Evolutionary conservation across 2,329 filamentous ascomycete genomes (phyloP).

Genomic region (Colletotrichum gloeosporioides): DNA sequence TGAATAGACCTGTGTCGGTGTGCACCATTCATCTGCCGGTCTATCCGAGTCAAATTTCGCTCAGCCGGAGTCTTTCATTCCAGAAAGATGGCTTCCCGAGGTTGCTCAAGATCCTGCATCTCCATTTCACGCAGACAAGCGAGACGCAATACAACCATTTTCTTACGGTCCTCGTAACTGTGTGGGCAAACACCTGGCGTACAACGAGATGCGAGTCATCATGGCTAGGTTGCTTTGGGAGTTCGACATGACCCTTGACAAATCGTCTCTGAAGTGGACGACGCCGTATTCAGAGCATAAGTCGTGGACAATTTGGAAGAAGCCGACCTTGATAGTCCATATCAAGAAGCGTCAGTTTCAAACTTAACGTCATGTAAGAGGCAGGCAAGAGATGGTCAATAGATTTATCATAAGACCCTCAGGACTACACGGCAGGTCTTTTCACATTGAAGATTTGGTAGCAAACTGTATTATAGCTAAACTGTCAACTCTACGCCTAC

Average conservation of each 20-base stretch:
- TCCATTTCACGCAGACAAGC: not conserved
- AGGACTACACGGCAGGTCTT: not conserved
- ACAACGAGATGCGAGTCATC: slow-evolving; percentile 55
- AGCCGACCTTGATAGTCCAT: slow-evolving; percentile 6
- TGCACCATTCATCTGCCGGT: slow-evolving; percentile 35
- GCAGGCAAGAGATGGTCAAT: not conserved
- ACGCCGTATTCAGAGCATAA: slow-evolving; percentile 32
- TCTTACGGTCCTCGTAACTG: slow-evolving; percentile 8
- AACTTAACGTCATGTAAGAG: not conserved
- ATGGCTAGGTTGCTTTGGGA: slow-evolving; percentile 52
- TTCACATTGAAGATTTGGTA: rapidly evolving
- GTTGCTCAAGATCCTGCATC: slow-evolving; percentile 2
- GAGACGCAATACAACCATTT: slow-evolving; percentile 10
- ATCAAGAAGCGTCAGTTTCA: not conserved
- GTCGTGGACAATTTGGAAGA: slow-evolving; percentile 42
- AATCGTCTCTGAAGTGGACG: slow-evolving; percentile 40
- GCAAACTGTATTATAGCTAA: not conserved
- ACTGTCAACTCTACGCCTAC: not conserved
- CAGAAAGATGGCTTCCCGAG: slow-evolving; percentile 41
- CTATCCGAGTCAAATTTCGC: slow-evolving; percentile 38
- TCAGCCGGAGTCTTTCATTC: slow-evolving; percentile 47
- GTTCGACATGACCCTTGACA: slow-evolving; percentile 49
- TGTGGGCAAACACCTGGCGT: slow-evolving; percentile 40
- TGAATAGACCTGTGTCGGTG: slow-evolving; percentile 34
- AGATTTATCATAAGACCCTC: not conserved